Conservation (phyloP, 192 early-diverging fungal genomes). For the Linnemannia zychae region DNA sequence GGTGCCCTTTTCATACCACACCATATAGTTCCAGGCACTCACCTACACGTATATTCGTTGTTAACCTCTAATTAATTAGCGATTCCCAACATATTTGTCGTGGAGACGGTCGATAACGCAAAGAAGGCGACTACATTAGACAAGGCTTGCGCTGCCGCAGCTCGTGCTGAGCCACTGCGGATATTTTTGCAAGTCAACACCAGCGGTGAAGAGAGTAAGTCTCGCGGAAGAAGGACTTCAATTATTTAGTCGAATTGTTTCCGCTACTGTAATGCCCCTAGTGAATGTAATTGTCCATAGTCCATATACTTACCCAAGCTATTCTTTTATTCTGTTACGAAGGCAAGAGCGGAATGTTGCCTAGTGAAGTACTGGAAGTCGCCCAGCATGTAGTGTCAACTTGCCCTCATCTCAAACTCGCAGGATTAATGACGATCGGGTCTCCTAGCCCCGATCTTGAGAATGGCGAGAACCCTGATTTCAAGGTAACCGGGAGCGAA, state of each 20-base stretch:
- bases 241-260: conserved; percentile 1
- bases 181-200: conserved; percentile 98
- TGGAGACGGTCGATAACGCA: conserved; percentile 91
- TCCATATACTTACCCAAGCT: background rate
- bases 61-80: conserved; percentile 41
- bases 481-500: conserved; percentile 62
- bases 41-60: background rate
- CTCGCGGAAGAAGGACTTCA: background rate
- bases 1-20: background rate
- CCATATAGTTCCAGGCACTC: background rate
- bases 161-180: conserved; percentile 67
- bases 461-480: conserved; percentile 79
- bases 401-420: conserved; percentile 78
- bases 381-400: conserved; percentile 72
- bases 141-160: conserved; percentile 74
- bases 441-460: conserved; percentile 68
- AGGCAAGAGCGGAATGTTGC: conserved; percentile 87
- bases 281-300: no score
- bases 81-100: conserved; percentile 90
- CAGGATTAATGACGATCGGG: conserved; percentile 98
- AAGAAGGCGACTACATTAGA: conserved; percentile 89
- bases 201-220: conserved; percentile 85
- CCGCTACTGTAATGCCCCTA: background rate
- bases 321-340: conserved; percentile 20
- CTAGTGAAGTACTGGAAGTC: conserved; percentile 64